Evolutionary conservation across 1,284 basidiomycete species (phyloP).

Genomic region (Ceratobasidium sp.): DNA sequence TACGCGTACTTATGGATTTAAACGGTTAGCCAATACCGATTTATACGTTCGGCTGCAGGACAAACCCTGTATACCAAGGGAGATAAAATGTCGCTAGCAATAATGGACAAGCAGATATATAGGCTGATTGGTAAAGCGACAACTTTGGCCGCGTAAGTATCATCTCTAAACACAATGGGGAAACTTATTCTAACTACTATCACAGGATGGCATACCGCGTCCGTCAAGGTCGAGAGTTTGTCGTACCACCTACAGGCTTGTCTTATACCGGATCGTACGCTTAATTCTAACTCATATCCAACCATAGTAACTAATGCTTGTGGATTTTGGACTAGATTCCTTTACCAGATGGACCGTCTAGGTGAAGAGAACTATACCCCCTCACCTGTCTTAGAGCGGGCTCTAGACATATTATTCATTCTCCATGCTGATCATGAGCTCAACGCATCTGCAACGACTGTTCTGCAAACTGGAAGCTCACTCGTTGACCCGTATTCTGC

Average conservation of each 20-base stretch:
- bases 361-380: slow-evolving; percentile 79
- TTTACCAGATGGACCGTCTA: slow-evolving; percentile 89
- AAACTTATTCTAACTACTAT: slow-evolving; percentile 11
- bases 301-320: neutral
- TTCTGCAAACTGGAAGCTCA: slow-evolving; percentile 86
- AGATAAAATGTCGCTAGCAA: slow-evolving; percentile 70
- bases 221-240: slow-evolving; percentile 88
- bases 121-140: slow-evolving; percentile 88
- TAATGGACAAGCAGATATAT: slow-evolving; percentile 92
- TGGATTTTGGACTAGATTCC: slow-evolving; percentile 61
- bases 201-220: slow-evolving; percentile 87
- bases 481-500: slow-evolving; percentile 90
- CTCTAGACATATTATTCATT: slow-evolving; percentile 86
- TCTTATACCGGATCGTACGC: slow-evolving; percentile 85
- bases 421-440: slow-evolving; percentile 90
- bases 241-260: slow-evolving; percentile 83
- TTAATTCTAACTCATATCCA: neutral
- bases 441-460: slow-evolving; percentile 86
- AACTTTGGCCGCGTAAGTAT: slow-evolving; percentile 81
- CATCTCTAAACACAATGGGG: slow-evolving; percentile 6
- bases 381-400: slow-evolving; percentile 84
- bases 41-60: slow-evolving; percentile 63
- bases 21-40: neutral
- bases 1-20: slow-evolving; percentile 51
- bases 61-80: slow-evolving; percentile 81